Conservation (phyloP, 1,139 yeast genomes). For the Protomyces gravidus region DNA sequence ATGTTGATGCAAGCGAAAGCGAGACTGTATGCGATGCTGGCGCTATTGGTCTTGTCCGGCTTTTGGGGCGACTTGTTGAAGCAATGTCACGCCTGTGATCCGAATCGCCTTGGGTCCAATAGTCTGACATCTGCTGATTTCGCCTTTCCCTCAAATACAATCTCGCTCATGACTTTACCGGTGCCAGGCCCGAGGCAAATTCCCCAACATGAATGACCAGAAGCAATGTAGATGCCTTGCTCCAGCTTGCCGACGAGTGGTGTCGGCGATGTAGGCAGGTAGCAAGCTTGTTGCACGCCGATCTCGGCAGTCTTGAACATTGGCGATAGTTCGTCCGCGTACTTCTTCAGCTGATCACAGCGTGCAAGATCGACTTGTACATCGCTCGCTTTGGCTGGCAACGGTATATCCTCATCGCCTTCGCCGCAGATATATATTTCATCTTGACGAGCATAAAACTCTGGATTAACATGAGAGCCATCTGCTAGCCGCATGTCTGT, state of each 20-base stretch:
- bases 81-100: too few relatives aligned
- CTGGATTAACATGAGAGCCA: slow-evolving; percentile 61
- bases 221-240: slow-evolving; percentile 67
- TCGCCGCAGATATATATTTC: slow-evolving; percentile 98
- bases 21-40: slow-evolving; percentile 84
- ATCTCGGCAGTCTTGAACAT: slow-evolving; percentile 71
- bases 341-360: slow-evolving; percentile 80
- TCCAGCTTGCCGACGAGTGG: slow-evolving; percentile 93
- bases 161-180: slow-evolving; percentile 84
- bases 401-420: slow-evolving; percentile 82
- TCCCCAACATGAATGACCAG: slow-evolving; percentile 99
- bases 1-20: slow-evolving; percentile 54
- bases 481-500: slow-evolving; percentile 74
- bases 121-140: slow-evolving; percentile 73
- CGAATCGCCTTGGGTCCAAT: slow-evolving; percentile 55
- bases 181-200: slow-evolving; percentile 97
- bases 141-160: slow-evolving; percentile 78
- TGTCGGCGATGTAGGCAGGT: slow-evolving; percentile 88
- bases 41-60: slow-evolving; percentile 48
- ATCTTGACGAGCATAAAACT: slow-evolving; percentile 88
- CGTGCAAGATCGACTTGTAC: slow-evolving; percentile 82
- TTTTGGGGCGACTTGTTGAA: too few relatives aligned
- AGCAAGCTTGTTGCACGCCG: slow-evolving; percentile 86
- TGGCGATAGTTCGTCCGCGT: slow-evolving; percentile 73
- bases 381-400: slow-evolving; percentile 92